These are phyloP conservation scores for Cladosporium sp. DNA, from an alignment of 2,329 filamentous ascomycete species.

Conservation along the genomic window DNA sequence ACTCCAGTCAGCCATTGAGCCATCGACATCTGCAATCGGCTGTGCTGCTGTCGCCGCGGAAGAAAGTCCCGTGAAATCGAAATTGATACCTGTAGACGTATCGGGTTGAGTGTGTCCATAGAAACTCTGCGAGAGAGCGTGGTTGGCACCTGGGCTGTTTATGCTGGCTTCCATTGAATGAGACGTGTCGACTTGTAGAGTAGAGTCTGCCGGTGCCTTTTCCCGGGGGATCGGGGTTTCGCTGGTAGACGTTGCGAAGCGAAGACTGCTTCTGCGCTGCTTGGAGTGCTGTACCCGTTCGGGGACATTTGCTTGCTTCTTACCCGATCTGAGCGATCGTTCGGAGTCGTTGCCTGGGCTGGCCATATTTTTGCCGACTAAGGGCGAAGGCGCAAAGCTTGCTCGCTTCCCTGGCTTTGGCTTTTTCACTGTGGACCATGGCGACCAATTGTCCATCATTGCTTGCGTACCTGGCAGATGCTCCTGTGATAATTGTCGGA, in stretches of 20 bases:
- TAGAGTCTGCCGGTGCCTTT: neutral
- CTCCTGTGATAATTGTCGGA: conserved; percentile 30
- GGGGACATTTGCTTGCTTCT: neutral
- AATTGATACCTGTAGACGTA: neutral
- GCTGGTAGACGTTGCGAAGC: conserved; percentile 28
- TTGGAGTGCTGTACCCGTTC: conserved; percentile 15
- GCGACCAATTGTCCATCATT: conserved; percentile 45
- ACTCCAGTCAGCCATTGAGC: conserved; percentile 5
- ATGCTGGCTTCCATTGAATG: neutral
- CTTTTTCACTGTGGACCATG: conserved; percentile 48
- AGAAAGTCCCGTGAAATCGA: conserved; percentile 9
- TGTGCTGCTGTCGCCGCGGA: conserved; percentile 12
- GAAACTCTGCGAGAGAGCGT: neutral
- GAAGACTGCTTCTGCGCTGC: conserved; percentile 30
- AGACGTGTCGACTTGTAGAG: neutral
- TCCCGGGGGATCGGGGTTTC: conserved; percentile 22
- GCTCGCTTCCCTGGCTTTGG: conserved; percentile 22
- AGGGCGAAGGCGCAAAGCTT: conserved; percentile 9
- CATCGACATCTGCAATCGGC: neutral
- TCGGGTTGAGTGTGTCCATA: neutral
- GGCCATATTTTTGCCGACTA: neutral
- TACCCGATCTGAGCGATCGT: conserved; percentile 3
- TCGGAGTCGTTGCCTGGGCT: neutral
- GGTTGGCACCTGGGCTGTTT: neutral
- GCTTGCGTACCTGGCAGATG: conserved; percentile 47